A percentile compares a stretch with the other conserved stretches of the same genome.
Conservation (phyloP, 2,329 filamentous ascomycete genomes). For the Alternaria brassicicola region DNA sequence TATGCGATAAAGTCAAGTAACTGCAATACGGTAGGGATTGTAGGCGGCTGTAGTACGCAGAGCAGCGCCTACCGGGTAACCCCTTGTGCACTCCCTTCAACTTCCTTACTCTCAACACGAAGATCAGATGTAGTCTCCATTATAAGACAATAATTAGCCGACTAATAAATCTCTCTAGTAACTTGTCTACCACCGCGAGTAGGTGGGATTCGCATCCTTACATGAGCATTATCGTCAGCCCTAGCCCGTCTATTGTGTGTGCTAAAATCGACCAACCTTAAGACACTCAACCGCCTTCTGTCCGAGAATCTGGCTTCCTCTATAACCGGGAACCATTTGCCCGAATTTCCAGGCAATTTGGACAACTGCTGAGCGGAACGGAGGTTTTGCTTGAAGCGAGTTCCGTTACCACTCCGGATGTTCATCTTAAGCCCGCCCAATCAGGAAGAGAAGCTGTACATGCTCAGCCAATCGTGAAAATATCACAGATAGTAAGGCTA, state of each 20-base stretch:
- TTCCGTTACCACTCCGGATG: not conserved
- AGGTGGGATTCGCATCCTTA: not conserved
- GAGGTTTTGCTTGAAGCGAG: not conserved
- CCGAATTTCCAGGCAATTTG: not conserved
- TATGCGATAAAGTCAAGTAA: too few relatives aligned
- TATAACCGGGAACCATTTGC: not conserved
- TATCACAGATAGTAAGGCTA: not conserved
- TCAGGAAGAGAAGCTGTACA: not conserved
- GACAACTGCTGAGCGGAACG: not conserved
- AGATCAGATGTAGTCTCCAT: not conserved
- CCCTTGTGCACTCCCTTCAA: too few relatives aligned
- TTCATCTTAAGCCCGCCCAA: not conserved
- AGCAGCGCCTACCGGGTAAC: too few relatives aligned
- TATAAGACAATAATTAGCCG: not conserved
- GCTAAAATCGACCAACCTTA: not conserved
- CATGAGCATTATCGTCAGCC: not conserved
- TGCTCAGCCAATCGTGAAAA: not conserved
- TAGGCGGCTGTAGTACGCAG: too few relatives aligned
- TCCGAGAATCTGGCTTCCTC: not conserved
- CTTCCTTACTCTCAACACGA: too few relatives aligned
- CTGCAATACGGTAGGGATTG: too few relatives aligned
- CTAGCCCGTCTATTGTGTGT: too few relatives aligned
- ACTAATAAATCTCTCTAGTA: not conserved
- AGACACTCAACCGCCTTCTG: not conserved
- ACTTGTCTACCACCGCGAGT: not conserved